Conservation (phyloP, 2,329 filamentous ascomycete genomes). For the Colletotrichum viniferum region DNA sequence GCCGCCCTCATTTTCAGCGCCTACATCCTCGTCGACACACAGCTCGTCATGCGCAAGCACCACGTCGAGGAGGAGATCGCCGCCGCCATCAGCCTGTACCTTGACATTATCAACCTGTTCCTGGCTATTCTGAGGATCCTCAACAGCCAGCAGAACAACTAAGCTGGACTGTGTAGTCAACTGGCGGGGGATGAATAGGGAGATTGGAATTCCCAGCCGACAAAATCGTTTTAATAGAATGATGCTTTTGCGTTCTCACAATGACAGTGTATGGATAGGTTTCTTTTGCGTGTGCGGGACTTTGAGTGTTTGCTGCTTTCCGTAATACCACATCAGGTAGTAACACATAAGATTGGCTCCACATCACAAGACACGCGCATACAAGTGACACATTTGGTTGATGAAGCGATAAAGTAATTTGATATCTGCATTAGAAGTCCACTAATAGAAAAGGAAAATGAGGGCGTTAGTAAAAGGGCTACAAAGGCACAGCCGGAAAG, state of each 20-base stretch:
- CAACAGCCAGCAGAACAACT: constrained; percentile 96
- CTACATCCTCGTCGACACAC: constrained; percentile 96
- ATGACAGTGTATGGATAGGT: background rate
- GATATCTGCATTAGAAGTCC: constrained; percentile 69
- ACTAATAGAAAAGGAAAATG: constrained; percentile 58
- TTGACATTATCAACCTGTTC: constrained; percentile 98
- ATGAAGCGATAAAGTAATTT: constrained; percentile 44
- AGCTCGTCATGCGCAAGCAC: constrained; percentile 93
- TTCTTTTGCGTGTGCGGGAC: background rate
- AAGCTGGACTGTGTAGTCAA: constrained; percentile 27
- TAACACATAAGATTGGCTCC: background rate
- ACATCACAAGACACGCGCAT: background rate
- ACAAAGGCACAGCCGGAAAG: constrained; percentile 22
- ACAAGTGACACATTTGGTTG: background rate
- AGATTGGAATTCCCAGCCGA: background rate
- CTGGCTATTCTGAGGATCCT: constrained; percentile 92
- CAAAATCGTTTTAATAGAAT: background rate
- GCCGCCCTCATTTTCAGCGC: constrained; percentile 88
- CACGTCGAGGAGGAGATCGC: constrained; percentile 99
- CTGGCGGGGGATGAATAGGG: background rate
- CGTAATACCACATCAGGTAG: background rate
- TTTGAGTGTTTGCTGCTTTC: background rate
- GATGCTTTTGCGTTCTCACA: background rate
- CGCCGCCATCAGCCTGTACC: constrained; percentile 90
- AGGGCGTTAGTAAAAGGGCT: constrained; percentile 28